These are phyloP conservation scores for Hericium alpestre DNA, from an alignment of 768 basidiomycete genomes.

Conservation along the genomic window DNA sequence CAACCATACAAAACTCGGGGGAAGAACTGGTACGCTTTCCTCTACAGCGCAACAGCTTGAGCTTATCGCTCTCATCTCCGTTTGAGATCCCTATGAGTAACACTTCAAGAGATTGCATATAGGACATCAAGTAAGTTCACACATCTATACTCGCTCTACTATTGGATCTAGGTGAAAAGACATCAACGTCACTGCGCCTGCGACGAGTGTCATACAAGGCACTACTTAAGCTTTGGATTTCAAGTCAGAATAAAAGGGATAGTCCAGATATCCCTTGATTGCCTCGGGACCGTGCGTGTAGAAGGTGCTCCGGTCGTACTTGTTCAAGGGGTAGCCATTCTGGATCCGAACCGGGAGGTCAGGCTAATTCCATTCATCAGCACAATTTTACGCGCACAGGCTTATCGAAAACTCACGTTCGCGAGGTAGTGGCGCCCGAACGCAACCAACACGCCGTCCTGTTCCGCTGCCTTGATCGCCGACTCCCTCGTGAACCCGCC, in stretches of 20 bases:
- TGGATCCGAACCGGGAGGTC: slow-evolving; percentile 10
- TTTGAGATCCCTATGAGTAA: no score
- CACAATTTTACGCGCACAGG: background rate
- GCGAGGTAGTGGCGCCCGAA: slow-evolving; percentile 24
- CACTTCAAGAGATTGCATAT: no score
- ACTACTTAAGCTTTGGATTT: background rate
- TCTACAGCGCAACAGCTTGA: no score
- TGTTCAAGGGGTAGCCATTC: slow-evolving; percentile 5
- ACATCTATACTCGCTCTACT: no score
- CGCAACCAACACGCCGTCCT: slow-evolving; percentile 22
- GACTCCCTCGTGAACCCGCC: slow-evolving; percentile 34
- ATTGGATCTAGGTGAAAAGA: no score
- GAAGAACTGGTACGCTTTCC: no score
- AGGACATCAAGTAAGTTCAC: no score
- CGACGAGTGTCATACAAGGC: no score
- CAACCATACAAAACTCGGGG: no score
- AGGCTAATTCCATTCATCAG: slow-evolving; percentile 3
- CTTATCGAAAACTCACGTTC: slow-evolving; percentile 15
- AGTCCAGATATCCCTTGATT: slow-evolving; percentile 6
- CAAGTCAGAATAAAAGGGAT: slow-evolving; percentile 1
- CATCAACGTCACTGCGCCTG: no score
- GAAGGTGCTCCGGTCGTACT: slow-evolving; percentile 13
- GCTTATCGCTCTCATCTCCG: no score
- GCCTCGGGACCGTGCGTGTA: background rate
- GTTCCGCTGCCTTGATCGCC: slow-evolving; percentile 28